Evolutionary conservation across 768 basidiomycete species (phyloP).

Genomic region (Tylopilus balloui): DNA sequence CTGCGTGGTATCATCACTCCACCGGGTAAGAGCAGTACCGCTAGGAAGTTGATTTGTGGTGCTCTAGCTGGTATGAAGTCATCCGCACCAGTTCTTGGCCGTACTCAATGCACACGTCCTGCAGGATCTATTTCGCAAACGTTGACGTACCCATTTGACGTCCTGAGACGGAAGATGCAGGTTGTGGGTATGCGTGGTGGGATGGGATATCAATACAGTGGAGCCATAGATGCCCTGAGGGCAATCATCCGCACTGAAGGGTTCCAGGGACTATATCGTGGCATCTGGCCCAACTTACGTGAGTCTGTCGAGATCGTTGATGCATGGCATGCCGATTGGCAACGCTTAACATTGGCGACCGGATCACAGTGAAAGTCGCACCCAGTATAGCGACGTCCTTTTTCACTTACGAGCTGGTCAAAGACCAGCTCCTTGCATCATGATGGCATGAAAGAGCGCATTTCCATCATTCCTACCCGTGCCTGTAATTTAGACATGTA

Average conservation of each 20-base stretch:
- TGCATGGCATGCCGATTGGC: slow-evolving; percentile 4
- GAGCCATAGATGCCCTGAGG: slow-evolving; percentile 73
- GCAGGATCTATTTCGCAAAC: slow-evolving; percentile 89
- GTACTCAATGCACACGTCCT: slow-evolving; percentile 4
- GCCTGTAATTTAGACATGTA: background rate
- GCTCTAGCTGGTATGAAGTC: slow-evolving; percentile 67
- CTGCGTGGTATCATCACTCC: slow-evolving; percentile 71
- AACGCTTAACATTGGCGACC: slow-evolving; percentile 5
- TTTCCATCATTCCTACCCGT: background rate
- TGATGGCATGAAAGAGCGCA: slow-evolving; percentile 1
- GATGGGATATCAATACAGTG: slow-evolving; percentile 64
- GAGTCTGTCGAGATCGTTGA: slow-evolving; percentile 29
- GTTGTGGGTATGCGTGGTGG: slow-evolving; percentile 73
- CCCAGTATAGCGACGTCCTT: slow-evolving; percentile 86
- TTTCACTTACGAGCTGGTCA: slow-evolving; percentile 74
- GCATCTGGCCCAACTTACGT: slow-evolving; percentile 87
- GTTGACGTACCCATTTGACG: slow-evolving; percentile 93
- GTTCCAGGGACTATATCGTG: slow-evolving; percentile 70
- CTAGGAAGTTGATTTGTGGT: slow-evolving; percentile 77
- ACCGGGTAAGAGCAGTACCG: slow-evolving; percentile 67
- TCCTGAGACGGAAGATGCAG: slow-evolving; percentile 93
- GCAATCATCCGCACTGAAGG: slow-evolving; percentile 74
- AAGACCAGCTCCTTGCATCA: slow-evolving; percentile 41
- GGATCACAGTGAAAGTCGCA: slow-evolving; percentile 72
- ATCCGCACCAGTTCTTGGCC: background rate